Conservation (phyloP, 345 rosid genomes). For the Eucalyptus polybractea region DNA sequence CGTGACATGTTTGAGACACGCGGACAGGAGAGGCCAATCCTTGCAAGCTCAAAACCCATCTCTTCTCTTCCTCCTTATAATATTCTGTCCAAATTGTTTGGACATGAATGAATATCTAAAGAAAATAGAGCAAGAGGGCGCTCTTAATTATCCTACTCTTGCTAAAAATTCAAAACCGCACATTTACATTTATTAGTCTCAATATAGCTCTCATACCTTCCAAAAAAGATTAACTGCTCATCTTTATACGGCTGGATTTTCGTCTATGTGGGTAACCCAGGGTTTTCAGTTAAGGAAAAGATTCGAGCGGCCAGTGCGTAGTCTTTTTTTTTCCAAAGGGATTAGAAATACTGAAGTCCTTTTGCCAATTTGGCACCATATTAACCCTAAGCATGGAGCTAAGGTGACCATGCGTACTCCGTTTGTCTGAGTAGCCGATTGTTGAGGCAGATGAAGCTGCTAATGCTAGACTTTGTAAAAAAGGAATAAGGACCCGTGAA, state of each 20-base stretch:
- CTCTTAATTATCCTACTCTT: not conserved
- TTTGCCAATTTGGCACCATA: not conserved
- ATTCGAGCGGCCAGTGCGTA: not conserved
- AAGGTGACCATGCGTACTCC: not conserved
- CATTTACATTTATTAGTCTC: not conserved
- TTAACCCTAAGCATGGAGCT: not conserved
- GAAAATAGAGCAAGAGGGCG: not conserved
- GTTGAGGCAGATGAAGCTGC: not conserved
- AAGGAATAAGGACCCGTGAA: not conserved
- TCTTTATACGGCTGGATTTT: not conserved
- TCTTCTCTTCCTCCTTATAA: not conserved
- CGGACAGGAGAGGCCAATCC: not conserved
- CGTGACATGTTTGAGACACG: not conserved
- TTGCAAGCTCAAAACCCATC: not conserved
- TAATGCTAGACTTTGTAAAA: not conserved
- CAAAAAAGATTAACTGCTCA: no score
- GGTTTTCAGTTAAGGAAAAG: no score
- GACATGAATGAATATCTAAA: not conserved
- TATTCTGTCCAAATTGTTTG: not conserved
- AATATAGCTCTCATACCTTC: fast-evolving
- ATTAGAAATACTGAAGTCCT: not conserved
- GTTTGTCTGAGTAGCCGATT: not conserved
- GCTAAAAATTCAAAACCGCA: not conserved
- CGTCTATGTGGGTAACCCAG: not conserved
- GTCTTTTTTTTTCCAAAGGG: not conserved